Percentiles rank a stretch among this genome's conserved stretches.
phyloP scores from a whole-genome alignment of 2,329 filamentous ascomycete species.

The Sporothrix schenckii region DNA sequence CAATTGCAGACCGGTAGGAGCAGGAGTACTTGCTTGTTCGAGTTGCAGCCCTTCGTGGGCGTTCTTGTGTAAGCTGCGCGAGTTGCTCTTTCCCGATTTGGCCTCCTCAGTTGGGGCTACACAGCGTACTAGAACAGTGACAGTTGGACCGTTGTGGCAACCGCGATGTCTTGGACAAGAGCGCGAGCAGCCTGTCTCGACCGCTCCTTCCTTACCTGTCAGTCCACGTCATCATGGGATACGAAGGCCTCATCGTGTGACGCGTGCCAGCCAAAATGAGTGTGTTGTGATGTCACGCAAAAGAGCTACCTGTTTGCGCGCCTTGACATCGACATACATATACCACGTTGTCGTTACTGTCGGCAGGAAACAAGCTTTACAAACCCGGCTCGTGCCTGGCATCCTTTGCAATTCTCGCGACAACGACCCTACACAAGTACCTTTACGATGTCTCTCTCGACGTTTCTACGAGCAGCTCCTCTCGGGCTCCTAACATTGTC shows the following conservation, averaged over 20 bases:
- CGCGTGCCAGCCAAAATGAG: background rate
- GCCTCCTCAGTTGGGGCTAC: constrained; percentile 17
- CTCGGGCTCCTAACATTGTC: background rate
- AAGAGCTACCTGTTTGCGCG: background rate
- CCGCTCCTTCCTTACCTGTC: constrained; percentile 2
- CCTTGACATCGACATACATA: background rate
- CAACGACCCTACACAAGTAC: background rate
- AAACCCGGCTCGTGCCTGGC: background rate
- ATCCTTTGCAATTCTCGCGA: background rate
- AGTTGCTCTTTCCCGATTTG: constrained; percentile 18
- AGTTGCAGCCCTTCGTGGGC: background rate
- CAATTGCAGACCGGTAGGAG: background rate
- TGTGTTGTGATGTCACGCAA: background rate
- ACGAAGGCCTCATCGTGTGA: constrained; percentile 10
- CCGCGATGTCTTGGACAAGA: constrained; percentile 1
- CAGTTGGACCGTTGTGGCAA: constrained; percentile 4
- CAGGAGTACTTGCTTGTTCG: background rate
- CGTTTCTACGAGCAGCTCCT: background rate
- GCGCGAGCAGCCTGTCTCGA: background rate
- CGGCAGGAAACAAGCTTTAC: constrained; percentile 1
- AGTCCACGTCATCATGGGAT: constrained; percentile 22
- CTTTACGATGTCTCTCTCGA: background rate
- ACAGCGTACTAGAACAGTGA: constrained; percentile 8
- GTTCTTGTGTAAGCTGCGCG: background rate
- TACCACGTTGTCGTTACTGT: background rate